Evolutionary conservation across 164 flowering plant species (phyloP), one percentile per base, ranked within the genome.

Genomic region (Pachysandra terminalis): DNA sequence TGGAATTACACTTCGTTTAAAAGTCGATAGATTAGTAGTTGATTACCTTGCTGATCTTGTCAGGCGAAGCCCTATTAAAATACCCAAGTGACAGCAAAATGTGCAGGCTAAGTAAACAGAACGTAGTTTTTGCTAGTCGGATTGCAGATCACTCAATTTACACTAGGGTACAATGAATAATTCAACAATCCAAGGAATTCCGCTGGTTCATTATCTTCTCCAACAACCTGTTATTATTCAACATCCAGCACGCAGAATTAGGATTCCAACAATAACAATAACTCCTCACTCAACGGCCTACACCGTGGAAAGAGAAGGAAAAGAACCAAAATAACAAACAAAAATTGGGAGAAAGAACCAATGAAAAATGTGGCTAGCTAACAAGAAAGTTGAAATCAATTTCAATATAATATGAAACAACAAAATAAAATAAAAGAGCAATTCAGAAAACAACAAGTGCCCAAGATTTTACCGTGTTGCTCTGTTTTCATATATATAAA

Each of bases 151-250:
- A 56, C 52, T 72, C 35, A 24, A 9, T 41, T 55, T 32, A 54
- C 35, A 53, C 63, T 59, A 23, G 16, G 51, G 49, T 60, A 59
- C 68, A 64, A 70, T 37, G 70, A 74, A 51, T 45, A 64, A 49
- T 66, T 59, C 75, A 77, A 68, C 72, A 74, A 56, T 27, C 67
- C 68, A 61, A 68, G 70, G 68, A 77, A 77, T 28, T 70, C 77
- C 10, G 61, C 72, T 37, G 70, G 67, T 59, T 77, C 74, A 45
- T 70, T 71, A 27, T 65, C 59, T 73, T 77, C 80, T 61, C 65
- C 73, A 52, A 77, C 73, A 21, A 77, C 80, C 77, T 77, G 75
- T 40, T 61, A 53, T 54, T 21, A 27, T 23, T 25, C 57, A 64
- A 12, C 4, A 58, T 41, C 45, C 24, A 60, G 67, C 61, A 56